These are phyloP conservation scores for Nitzschia putrida DNA, from an alignment of 108 stramenopile genomes.

Conservation along the genomic window DNA sequence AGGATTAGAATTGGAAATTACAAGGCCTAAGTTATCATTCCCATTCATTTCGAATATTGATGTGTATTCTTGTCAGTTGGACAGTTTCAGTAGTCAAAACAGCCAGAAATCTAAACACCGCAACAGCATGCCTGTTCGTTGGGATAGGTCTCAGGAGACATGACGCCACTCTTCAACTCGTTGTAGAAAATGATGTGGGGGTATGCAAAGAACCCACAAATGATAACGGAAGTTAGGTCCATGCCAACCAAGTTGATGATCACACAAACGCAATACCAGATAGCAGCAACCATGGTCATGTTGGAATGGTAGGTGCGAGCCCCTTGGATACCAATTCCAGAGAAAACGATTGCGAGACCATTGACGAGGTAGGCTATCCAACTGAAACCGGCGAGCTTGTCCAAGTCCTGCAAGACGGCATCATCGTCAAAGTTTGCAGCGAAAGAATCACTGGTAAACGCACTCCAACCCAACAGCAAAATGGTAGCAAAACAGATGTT, in stretches of 20 bases:
- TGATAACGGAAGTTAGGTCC: conserved; percentile 4
- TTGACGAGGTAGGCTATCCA: conserved; percentile 9
- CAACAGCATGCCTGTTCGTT: conserved; percentile 43
- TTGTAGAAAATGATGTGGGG: conserved; percentile 34
- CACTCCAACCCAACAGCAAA: not conserved
- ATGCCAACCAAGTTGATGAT: conserved; percentile 3
- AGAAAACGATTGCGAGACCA: conserved; percentile 1
- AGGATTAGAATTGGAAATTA: no score
- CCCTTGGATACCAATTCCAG: conserved; percentile 21
- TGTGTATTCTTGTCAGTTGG: no score
- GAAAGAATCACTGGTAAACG: conserved; percentile 3
- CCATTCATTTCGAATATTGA: no score
- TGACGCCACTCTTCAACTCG: conserved; percentile 35
- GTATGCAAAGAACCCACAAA: conserved; percentile 34
- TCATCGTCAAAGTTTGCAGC: conserved; percentile 9
- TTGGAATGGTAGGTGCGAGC: conserved; percentile 36
- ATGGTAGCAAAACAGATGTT: conserved; percentile 13
- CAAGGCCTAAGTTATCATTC: no score
- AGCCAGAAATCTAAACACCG: conserved; percentile 36
- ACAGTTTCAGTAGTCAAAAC: no score
- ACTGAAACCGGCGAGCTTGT: not conserved
- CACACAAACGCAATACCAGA: conserved; percentile 5
- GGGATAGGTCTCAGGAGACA: conserved; percentile 34
- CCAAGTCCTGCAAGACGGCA: conserved; percentile 6
- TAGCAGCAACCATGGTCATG: conserved; percentile 12